Conservation (phyloP, 305 asterid genomes). For the Ajuga reptans region DNA sequence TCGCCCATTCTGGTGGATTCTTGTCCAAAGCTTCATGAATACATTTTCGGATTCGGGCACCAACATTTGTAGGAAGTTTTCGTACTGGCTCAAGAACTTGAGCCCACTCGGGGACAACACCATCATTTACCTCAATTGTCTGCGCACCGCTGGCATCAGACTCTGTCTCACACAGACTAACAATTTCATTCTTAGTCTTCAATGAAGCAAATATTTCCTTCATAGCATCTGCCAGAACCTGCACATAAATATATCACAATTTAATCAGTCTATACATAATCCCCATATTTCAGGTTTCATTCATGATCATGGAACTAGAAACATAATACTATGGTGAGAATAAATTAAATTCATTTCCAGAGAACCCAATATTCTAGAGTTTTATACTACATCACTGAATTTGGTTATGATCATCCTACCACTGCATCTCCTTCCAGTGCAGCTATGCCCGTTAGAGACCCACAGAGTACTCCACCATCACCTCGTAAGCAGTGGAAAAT, state of each 20-base stretch:
- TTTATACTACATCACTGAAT: not conserved
- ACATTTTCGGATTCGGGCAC: constrained; percentile 79
- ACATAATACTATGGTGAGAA: constrained; percentile 2
- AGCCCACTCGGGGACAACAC: constrained; percentile 81
- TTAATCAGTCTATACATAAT: constrained; percentile 7
- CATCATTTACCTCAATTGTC: constrained; percentile 37
- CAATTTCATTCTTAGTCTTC: constrained; percentile 43
- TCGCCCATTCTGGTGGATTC: constrained; percentile 96
- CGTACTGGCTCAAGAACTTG: constrained; percentile 88
- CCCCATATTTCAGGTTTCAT: not conserved
- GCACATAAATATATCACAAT: constrained; percentile 32
- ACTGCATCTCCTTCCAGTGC: constrained; percentile 89
- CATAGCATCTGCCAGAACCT: constrained; percentile 88
- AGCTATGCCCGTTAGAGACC: constrained; percentile 75
- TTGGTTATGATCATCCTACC: constrained; percentile 39
- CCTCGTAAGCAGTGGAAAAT: constrained; percentile 89
- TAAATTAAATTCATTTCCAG: not conserved
- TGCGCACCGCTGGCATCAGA: constrained; percentile 42
- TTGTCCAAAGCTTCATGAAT: constrained; percentile 66
- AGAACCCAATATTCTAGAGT: not conserved
- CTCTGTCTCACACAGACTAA: constrained; percentile 40
- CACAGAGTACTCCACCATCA: constrained; percentile 91
- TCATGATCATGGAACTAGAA: not conserved
- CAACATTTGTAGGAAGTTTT: constrained; percentile 96
- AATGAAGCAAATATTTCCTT: constrained; percentile 66